A percentile compares a stretch with the other conserved stretches of the same genome.
Conservation (phyloP, 345 rosid genomes). For the Populus ilicifolia region DNA sequence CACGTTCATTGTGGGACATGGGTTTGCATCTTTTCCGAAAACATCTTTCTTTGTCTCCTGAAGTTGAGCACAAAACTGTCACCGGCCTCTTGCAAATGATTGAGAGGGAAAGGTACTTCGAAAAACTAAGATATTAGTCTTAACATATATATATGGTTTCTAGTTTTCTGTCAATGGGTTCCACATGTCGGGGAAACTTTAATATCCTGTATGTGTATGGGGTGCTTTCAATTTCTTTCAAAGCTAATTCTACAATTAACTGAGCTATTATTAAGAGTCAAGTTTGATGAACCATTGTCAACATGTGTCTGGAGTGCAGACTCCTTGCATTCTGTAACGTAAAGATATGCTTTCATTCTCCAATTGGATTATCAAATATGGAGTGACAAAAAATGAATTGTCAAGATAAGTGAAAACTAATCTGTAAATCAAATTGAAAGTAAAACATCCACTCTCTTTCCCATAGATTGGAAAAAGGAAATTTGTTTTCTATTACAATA, state of each 20-base stretch:
- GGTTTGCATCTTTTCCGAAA: conserved; percentile 93
- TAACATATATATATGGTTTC: not conserved
- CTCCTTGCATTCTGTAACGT: not conserved
- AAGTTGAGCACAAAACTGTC: conserved; percentile 94
- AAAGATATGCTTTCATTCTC: not conserved
- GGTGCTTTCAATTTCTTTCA: not conserved
- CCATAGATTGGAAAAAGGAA: not conserved
- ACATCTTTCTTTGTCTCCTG: conserved; percentile 72
- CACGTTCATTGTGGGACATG: conserved; percentile 94
- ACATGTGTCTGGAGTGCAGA: not conserved
- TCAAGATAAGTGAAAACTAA: not conserved
- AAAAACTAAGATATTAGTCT: not conserved
- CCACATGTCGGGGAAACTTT: not conserved
- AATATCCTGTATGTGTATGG: not conserved
- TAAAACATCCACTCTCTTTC: not conserved
- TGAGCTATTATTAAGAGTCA: not conserved
- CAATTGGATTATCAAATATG: not conserved
- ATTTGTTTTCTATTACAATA: not conserved
- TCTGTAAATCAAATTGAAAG: not conserved
- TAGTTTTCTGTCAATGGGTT: not conserved
- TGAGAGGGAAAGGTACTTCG: conserved; percentile 81
- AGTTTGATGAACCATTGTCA: not conserved
- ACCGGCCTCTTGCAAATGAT: conserved; percentile 89
- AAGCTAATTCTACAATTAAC: not conserved
- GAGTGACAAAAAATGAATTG: not conserved